Evolutionary conservation across 495 filamentous ascomycete genomes (phyloP).

Genomic region (Immersiella caudata): DNA sequence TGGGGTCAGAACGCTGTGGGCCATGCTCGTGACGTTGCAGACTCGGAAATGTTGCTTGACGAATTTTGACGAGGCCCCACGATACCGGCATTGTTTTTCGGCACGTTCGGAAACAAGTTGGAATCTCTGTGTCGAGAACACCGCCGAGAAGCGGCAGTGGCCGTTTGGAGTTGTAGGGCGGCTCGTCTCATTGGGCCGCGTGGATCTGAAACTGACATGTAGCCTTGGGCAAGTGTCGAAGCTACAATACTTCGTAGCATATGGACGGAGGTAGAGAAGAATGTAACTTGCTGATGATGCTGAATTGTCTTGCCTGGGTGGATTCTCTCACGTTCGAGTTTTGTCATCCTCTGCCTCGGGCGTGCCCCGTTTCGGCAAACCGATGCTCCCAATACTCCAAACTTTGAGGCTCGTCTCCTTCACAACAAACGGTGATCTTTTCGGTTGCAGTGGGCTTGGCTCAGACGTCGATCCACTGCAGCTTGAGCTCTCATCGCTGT

Average conservation of each 20-base stretch:
- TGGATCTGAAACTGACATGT: not conserved
- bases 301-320: not conserved
- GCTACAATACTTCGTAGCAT: not conserved
- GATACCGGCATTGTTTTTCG: not conserved
- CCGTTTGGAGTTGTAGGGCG: not conserved
- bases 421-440: slow-evolving; percentile 23
- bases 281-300: not conserved
- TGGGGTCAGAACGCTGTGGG: slow-evolving; percentile 32
- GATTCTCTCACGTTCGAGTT: not conserved
- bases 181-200: not conserved
- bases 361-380: slow-evolving; percentile 2
- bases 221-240: not conserved
- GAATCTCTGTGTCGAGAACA: not conserved
- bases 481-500: not conserved
- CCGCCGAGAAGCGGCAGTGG: not conserved
- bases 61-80: not conserved
- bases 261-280: not conserved
- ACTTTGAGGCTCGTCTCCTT: slow-evolving; percentile 67
- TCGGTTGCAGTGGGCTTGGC: not conserved
- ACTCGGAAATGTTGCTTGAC: not conserved
- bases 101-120: not conserved
- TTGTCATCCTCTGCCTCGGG: not conserved
- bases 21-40: not conserved
- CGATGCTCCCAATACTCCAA: slow-evolving; percentile 52
- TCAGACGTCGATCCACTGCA: slow-evolving; percentile 14